A percentile compares a stretch with the other conserved stretches of the same genome.
phyloP scores from a whole-genome alignment of 371 early-diverging fungal genomes.

The Parasitella parasitica region DNA sequence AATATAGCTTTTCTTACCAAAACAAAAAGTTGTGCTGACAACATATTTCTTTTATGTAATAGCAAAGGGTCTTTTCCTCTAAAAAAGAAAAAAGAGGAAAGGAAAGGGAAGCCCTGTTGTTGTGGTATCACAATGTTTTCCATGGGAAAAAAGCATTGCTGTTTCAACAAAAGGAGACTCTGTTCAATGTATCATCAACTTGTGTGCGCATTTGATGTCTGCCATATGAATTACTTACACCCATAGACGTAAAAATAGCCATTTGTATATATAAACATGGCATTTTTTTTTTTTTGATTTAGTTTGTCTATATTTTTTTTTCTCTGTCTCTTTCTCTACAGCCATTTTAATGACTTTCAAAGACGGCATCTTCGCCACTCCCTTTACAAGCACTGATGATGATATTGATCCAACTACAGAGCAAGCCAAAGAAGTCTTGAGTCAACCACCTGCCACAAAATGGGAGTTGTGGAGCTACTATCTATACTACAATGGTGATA shows the following conservation, averaged over 20 bases:
- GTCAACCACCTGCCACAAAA: constrained; percentile 42
- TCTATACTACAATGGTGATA: constrained; percentile 54
- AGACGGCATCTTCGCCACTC: constrained; percentile 25
- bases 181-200: neutral
- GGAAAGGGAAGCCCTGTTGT: too few relatives aligned
- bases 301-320: neutral
- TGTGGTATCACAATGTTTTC: neutral
- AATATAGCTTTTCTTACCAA: too few relatives aligned
- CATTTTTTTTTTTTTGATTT: neutral
- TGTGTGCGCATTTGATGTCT: neutral
- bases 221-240: neutral
- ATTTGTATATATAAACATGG: neutral
- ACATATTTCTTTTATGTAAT: too few relatives aligned
- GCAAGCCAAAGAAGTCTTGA: constrained; percentile 21
- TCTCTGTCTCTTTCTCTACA: neutral
- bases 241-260: neutral
- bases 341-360: constrained; percentile 1
- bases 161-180: neutral
- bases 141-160: constrained; percentile 1
- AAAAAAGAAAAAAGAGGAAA: too few relatives aligned
- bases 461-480: constrained; percentile 52
- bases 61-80: too few relatives aligned
- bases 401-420: constrained; percentile 31
- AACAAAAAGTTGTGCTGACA: too few relatives aligned
- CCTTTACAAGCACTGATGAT: constrained; percentile 29